Evolutionary conservation across 1,284 basidiomycete species (phyloP).

Genomic region (Bondarzewia mesenterica): DNA sequence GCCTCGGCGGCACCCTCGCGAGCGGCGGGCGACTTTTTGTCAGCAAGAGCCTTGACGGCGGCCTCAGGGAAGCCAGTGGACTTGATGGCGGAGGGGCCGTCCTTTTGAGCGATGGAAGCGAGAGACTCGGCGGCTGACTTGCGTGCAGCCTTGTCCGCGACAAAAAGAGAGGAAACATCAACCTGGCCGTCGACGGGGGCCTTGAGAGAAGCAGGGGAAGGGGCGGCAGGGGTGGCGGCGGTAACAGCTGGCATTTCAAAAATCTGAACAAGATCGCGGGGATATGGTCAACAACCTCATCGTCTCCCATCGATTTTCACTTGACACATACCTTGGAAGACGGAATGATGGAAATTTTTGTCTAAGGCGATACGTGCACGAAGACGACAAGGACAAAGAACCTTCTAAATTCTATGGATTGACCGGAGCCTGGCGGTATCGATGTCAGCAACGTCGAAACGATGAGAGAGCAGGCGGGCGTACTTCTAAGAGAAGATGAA

Average conservation of each 20-base stretch:
- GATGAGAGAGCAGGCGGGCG: constrained; percentile 18
- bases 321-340: constrained; percentile 11
- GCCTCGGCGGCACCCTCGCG: constrained; percentile 81
- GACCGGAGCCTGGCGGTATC: constrained; percentile 19
- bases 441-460: constrained; percentile 6
- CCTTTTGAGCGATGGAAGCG: constrained; percentile 71
- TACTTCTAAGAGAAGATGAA: constrained; percentile 38
- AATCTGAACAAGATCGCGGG: constrained; percentile 26
- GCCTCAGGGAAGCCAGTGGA: constrained; percentile 76
- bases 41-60: constrained; percentile 77
- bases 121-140: constrained; percentile 65
- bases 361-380: constrained; percentile 21
- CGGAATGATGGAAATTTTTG: constrained; percentile 21
- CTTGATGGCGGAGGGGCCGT: constrained; percentile 79
- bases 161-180: constrained; percentile 38
- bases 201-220: constrained; percentile 60
- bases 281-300: no score
- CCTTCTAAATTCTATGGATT: constrained; percentile 27
- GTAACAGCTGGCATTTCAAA: constrained; percentile 68
- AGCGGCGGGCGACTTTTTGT: constrained; percentile 85
- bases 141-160: constrained; percentile 67
- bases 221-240: constrained; percentile 35
- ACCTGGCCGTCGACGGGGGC: constrained; percentile 37
- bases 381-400: constrained; percentile 30
- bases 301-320: not conserved